Percentiles rank a stretch among this genome's conserved stretches.
phyloP scores from a whole-genome alignment of 2,329 filamentous ascomycete genomes.

The Stemphylium lycopersici region DNA sequence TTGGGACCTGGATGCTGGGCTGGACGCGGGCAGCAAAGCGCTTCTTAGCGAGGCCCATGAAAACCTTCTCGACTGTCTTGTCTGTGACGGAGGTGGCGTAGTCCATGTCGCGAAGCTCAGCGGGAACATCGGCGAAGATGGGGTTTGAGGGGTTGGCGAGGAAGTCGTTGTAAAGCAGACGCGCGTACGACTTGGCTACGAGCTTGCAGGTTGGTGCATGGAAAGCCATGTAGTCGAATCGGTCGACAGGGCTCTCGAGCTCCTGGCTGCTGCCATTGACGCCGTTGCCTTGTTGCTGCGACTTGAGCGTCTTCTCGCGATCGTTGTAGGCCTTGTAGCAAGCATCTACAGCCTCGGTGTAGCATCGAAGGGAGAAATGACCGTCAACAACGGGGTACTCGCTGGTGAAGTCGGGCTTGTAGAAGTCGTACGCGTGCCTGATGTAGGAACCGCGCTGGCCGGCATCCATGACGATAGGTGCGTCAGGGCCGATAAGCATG shows the following conservation, averaged over 20 bases:
- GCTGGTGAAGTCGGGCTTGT: conserved; percentile 61
- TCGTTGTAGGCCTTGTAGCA: conserved; percentile 62
- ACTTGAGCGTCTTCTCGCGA: conserved; percentile 55
- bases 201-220: conserved; percentile 62
- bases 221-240: conserved; percentile 63
- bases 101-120: conserved; percentile 55
- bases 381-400: conserved; percentile 61
- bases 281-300: conserved; percentile 50
- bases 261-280: conserved; percentile 43
- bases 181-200: conserved; percentile 61
- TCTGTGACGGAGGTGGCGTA: conserved; percentile 57
- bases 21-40: conserved; percentile 57
- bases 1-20: conserved; percentile 58
- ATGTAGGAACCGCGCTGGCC: conserved; percentile 59
- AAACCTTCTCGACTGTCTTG: conserved; percentile 61
- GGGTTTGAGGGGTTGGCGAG: conserved; percentile 54
- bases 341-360: conserved; percentile 58
- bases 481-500: conserved; percentile 60
- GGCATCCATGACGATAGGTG: conserved; percentile 57
- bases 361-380: conserved; percentile 60
- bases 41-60: conserved; percentile 60
- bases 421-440: conserved; percentile 61
- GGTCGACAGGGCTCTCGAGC: conserved; percentile 56
- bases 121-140: conserved; percentile 57
- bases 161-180: conserved; percentile 61